Conservation (phyloP, 352 stramenopile species). For the Pythium apleroticum region DNA sequence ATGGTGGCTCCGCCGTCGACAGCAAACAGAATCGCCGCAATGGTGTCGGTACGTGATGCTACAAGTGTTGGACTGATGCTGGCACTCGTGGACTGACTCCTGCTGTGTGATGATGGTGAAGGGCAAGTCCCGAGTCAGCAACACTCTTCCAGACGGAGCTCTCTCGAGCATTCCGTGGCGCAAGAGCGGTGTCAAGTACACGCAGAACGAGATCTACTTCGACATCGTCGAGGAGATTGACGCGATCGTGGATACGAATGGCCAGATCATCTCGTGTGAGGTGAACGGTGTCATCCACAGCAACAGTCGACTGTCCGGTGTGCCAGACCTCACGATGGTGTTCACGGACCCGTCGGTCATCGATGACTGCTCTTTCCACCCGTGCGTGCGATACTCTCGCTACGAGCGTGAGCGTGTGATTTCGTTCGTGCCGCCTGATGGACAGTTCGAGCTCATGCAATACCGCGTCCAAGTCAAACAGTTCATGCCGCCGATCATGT, state of each 20-base stretch:
- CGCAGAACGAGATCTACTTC: conserved; percentile 98
- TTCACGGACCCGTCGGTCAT: conserved; percentile 96
- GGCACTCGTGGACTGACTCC: not conserved
- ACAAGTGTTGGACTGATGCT: not conserved
- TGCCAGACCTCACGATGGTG: conserved; percentile 96
- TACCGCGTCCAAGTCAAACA: conserved; percentile 85
- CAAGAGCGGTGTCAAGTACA: conserved; percentile 95
- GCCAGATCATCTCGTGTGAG: conserved; percentile 92
- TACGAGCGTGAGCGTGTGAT: conserved; percentile 97
- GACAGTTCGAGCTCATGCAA: conserved; percentile 94
- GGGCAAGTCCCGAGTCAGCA: conserved; percentile 90
- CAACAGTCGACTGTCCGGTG: conserved; percentile 94
- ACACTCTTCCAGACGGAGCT: conserved; percentile 90
- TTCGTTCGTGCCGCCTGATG: conserved; percentile 97
- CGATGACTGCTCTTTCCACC: conserved; percentile 98
- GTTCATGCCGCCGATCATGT: conserved; percentile 86
- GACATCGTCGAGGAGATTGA: conserved; percentile 98
- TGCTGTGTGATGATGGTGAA: conserved; percentile 5
- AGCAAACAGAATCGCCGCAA: conserved; percentile 85
- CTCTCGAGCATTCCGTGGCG: conserved; percentile 97
- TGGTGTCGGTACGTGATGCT: conserved; percentile 61
- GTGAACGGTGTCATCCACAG: conserved; percentile 95
- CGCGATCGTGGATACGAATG: conserved; percentile 93
- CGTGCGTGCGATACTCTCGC: conserved; percentile 95
- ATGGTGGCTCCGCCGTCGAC: conserved; percentile 96